Evolutionary conservation across 106 monocot genomes (phyloP), one percentile per base, ranked within the genome.

Genomic region (Vanilla planifolia): DNA sequence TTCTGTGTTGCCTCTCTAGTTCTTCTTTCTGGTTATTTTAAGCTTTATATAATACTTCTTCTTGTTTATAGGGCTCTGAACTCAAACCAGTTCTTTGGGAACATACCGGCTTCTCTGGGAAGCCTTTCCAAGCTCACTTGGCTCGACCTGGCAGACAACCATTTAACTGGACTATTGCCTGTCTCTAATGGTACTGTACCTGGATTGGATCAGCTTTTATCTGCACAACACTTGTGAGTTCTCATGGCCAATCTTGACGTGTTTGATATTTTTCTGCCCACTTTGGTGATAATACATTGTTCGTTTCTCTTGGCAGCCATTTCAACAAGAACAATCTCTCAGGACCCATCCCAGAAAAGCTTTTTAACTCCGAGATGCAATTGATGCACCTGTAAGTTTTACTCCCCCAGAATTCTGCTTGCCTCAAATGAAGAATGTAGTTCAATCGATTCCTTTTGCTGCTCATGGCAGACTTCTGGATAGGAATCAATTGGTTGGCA

Each of bases 361-460:
- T 84, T 32, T 84, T 84, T 71, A 75, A 59, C 66, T 68, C 84
- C 2, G 40, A 68, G 6, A 68, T 84, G 79, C 59, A 67, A 47
- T 22, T 84, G 27, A 53, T 65, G 28, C 84, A 85, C 50, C 23
- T 85, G 80, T 85, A 74, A 80, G 85, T 28, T 35, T 6, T 14
- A 19, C 20, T 15, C 25, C n/a, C 15, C 19, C 33, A 15, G 28
- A 34, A 14, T 14, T 34, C 15, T 26, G 6, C 35, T 30, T 51
- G 7, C 25, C 51, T 23, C 24, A 13, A 17, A 16, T 34, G 32
- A 39, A 37, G 37, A 37, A 39, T 65, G 22, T 37, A 51, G 51
- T 65, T 65, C 44, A 27, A 10, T 10, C 4, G 27, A 68, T 30
- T 22, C 5, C 19, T 48, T 13, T 43, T 43, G 5, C 26, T 61